Evolutionary conservation across 768 basidiomycete species (phyloP), one percentile per base, ranked within the genome.

Genomic region (Scleroderma citrinum): DNA sequence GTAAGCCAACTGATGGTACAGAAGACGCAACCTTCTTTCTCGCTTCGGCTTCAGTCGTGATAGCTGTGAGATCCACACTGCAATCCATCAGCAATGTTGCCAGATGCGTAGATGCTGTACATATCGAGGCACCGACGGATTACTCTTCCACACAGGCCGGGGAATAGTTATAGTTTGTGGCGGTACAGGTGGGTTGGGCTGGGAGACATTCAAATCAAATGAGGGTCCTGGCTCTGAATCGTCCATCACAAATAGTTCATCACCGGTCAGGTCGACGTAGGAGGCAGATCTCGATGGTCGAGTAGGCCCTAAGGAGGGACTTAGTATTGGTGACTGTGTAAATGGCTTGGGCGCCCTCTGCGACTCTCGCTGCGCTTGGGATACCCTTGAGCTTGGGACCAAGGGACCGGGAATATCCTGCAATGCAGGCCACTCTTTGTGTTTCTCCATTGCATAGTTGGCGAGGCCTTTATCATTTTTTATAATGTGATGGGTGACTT

Each of bases 181-280:
- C 4, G 7, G 1, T 23, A 42, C 16, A 13, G 40, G 40, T 42
- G 17, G 49, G 23, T 31, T 51, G 23, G 57, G 54, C 26, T 57
- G 57, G 20, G 55, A 52, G 3, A 54, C 52, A 8, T 50, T 39
- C 11, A 62, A 43, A 12, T 56, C 62, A 16, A 68, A 53, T 3
- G 65, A 42, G 7, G 65, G 66, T 2, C 68, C 59, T 8, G 59
- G 54, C n/a, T 81, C 82, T 3, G 75, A 66, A 44, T 88, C 87
- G 58, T 94, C 92, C 90, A 94, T 93, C 7, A 71, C 61, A 58
- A 95, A 93, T 26, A 93, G 73, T 44, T 89, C 92, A 49, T 91
- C 81, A 3, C 77, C 73, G 0, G 7, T n/a, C 23, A 16, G 12
- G 7, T 29, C 24, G 13, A 35, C 6, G 16, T 26, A 13, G 12